phyloP scores from a whole-genome alignment of 2,329 filamentous ascomycete genomes.

The Ceratocystis destructans region DNA sequence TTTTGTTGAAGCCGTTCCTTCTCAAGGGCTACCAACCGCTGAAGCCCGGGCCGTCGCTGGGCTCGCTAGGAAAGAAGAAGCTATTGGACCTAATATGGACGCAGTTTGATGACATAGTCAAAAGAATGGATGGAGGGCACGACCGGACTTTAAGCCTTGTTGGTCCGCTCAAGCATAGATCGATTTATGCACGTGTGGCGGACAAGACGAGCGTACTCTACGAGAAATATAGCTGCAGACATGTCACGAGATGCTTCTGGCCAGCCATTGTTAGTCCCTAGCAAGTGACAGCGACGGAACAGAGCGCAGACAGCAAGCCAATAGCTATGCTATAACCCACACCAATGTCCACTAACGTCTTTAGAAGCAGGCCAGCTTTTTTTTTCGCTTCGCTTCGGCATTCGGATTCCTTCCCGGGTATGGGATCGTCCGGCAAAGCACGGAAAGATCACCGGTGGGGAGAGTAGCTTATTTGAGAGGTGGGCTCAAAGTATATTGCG shows the following conservation, averaged over 20 bases:
- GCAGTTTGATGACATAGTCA: neutral
- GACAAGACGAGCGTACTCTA: too few relatives aligned
- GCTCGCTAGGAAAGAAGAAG: too few relatives aligned
- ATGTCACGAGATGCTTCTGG: too few relatives aligned
- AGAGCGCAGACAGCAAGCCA: neutral
- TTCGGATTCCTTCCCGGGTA: conserved; percentile 10
- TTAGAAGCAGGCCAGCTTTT: neutral
- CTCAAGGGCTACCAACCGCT: conserved; percentile 3
- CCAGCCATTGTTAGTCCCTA: too few relatives aligned
- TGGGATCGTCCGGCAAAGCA: conserved; percentile 10
- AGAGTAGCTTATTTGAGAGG: neutral
- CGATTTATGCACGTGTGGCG: too few relatives aligned
- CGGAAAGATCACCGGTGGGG: conserved; percentile 2
- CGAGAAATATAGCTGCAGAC: too few relatives aligned
- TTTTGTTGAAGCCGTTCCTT: neutral
- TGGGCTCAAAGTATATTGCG: neutral
- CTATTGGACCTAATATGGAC: neutral
- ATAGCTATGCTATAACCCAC: neutral
- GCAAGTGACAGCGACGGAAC: too few relatives aligned
- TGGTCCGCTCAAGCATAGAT: too few relatives aligned
- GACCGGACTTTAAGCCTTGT: too few relatives aligned
- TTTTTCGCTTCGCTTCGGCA: neutral
- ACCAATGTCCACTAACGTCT: neutral
- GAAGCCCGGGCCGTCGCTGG: conserved; percentile 9
- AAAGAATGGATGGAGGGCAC: too few relatives aligned